Evolutionary conservation across 805 yeast genomes (phyloP).

Genomic region (Helenozyma baotianmanensis): DNA sequence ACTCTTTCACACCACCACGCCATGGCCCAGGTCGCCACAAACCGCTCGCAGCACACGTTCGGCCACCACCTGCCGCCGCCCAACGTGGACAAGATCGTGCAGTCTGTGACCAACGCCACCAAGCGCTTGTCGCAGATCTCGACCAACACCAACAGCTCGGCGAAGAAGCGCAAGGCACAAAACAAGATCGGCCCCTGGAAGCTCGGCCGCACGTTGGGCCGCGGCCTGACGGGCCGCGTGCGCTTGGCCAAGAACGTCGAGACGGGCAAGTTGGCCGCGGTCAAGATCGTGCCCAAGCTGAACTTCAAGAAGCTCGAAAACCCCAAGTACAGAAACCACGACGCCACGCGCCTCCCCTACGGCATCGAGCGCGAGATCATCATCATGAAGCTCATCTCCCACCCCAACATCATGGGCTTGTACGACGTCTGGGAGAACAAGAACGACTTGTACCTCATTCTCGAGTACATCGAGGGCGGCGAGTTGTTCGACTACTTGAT

Average conservation of each 20-base stretch:
- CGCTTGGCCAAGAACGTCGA: constrained; percentile 81
- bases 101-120: constrained; percentile 43
- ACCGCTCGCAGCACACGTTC: constrained; percentile 10
- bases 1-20: no score
- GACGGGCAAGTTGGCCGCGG: constrained; percentile 90
- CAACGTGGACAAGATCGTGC: constrained; percentile 38
- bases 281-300: constrained; percentile 90
- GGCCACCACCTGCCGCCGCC: constrained; percentile 14
- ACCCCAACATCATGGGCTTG: constrained; percentile 71
- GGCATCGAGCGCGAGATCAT: constrained; percentile 86
- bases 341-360: constrained; percentile 58
- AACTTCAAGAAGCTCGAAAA: constrained; percentile 49
- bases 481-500: constrained; percentile 90
- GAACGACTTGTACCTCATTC: constrained; percentile 74
- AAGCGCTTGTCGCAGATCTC: constrained; percentile 48
- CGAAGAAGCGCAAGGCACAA: constrained; percentile 42
- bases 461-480: constrained; percentile 97
- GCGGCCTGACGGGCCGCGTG: constrained; percentile 96
- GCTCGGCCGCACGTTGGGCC: constrained; percentile 87
- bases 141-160: constrained; percentile 38
- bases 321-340: constrained; percentile 41
- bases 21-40: constrained; percentile 15
- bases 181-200: constrained; percentile 93
- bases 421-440: constrained; percentile 88
- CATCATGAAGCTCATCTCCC: constrained; percentile 76